Base-by-base conservation (phyloP, 805 yeast genomes). In the Sugiyamaella floridensis region DNA sequence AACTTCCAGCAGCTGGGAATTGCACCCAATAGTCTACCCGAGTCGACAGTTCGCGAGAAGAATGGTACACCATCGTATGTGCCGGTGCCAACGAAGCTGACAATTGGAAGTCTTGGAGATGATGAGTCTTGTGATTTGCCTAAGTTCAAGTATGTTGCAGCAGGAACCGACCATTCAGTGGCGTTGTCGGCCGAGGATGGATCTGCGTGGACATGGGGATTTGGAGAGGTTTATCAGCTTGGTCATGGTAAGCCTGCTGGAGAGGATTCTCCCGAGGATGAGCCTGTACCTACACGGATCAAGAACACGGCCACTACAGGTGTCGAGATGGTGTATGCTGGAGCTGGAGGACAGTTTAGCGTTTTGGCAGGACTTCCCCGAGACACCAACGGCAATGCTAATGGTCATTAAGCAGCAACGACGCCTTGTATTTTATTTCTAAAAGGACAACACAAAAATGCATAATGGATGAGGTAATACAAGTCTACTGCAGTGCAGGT, bases 331-430 rank as follows among this genome's bases (percentile, higher is more conserved):
- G 65, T 74, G 44, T 58, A 81, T 45, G 78, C 86, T 57, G 90
- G 95, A n/a, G 93, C 93, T 46, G 99, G 99, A 56, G 99, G 98
- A 19, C 99, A 93, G 71, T 93, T 88, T 65, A 85, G 95, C 50
- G 85, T 89, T 8, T 79, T 92, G 66, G 97, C 89, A 42, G 97
- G 98, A 51, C 69, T 77, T 14, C 45, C 45, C 16, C 52, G 48
- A 45, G 40, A 26, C 12, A 8, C 37, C 37, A 32, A 32, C 37
- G 37, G 37, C 37, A 32, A 5, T 14, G 37, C 37, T 11, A 32
- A 32, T 14, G 37, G 37, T 8, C 37, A 32, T 14, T 32, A 32
- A n/a, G n/a, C n/a, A n/a, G n/a, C n/a, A n/a, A n/a, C n/a, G n/a
- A 22, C 26, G 26, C 26, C 26, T 6, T 22, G 26, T 22, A 22